A percentile compares a stretch with the other conserved stretches of the same genome.
phyloP scores from a whole-genome alignment of 169 alveolate species.

The Plasmodium vivax region DNA sequence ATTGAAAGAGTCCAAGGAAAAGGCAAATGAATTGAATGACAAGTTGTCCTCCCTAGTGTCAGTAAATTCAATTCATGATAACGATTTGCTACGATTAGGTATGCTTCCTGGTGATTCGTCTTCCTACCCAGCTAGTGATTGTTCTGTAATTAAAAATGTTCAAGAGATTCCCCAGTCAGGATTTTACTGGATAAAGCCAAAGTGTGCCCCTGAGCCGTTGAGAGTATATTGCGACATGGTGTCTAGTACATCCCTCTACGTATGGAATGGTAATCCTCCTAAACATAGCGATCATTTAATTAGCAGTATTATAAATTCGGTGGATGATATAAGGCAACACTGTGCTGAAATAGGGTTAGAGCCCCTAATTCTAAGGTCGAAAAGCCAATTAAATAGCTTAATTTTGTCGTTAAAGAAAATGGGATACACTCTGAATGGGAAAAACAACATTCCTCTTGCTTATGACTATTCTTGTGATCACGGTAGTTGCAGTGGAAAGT shows the following conservation, averaged over 20 bases:
- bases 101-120: constrained; percentile 86
- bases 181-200: constrained; percentile 92
- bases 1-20: constrained; percentile 78
- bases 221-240: constrained; percentile 92
- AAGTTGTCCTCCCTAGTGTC: constrained; percentile 71
- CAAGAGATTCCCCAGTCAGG: constrained; percentile 84
- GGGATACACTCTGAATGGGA: constrained; percentile 85
- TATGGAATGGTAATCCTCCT: constrained; percentile 80
- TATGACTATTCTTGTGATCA: constrained; percentile 86
- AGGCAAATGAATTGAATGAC: constrained; percentile 77
- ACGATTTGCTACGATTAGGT: constrained; percentile 76
- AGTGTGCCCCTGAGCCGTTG: constrained; percentile 89
- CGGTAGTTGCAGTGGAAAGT: constrained; percentile 87
- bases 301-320: constrained; percentile 81
- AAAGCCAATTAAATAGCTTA: constrained; percentile 85
- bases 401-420: constrained; percentile 84
- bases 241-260: constrained; percentile 82
- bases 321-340: constrained; percentile 83
- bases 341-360: constrained; percentile 91
- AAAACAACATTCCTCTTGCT: constrained; percentile 89
- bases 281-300: constrained; percentile 78
- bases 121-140: constrained; percentile 90
- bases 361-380: constrained; percentile 86
- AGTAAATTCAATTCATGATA: constrained; percentile 60
- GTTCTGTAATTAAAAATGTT: constrained; percentile 82